These are phyloP conservation scores for Annona cherimola DNA, from an alignment of 164 flowering plant genomes.

Conservation along the genomic window DNA sequence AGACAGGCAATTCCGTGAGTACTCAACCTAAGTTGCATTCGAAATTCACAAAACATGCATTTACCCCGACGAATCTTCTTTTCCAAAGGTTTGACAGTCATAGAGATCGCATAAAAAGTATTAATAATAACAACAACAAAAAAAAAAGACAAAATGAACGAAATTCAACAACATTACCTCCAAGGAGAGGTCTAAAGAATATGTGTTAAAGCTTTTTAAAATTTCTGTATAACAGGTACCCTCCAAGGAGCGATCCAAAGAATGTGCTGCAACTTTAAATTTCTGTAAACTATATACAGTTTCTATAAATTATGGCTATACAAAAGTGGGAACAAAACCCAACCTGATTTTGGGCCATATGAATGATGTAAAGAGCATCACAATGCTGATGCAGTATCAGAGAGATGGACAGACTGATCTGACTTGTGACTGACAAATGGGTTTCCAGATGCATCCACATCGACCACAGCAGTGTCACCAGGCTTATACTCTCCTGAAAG, in stretches of 20 bases:
- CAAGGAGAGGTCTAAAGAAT: too few relatives aligned
- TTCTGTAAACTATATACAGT: background rate
- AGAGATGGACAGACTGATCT: conserved; percentile 26
- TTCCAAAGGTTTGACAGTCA: too few relatives aligned
- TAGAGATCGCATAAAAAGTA: too few relatives aligned
- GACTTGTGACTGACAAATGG: conserved; percentile 42
- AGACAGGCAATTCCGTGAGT: too few relatives aligned
- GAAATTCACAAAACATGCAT: too few relatives aligned
- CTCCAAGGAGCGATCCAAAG: background rate
- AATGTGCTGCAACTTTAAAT: background rate
- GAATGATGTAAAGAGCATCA: conserved; percentile 1
- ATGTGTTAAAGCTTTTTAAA: too few relatives aligned
- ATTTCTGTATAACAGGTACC: too few relatives aligned
- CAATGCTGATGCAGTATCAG: conserved; percentile 35
- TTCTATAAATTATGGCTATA: conserved; percentile 12
- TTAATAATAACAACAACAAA: too few relatives aligned
- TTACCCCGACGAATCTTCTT: too few relatives aligned
- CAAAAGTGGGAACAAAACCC: conserved; percentile 1
- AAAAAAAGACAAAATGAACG: too few relatives aligned
- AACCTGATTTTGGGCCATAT: background rate
- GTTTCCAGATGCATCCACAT: conserved; percentile 64
- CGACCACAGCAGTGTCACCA: conserved; percentile 62
- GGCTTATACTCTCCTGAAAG: conserved; percentile 56
- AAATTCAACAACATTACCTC: too few relatives aligned
- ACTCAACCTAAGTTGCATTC: too few relatives aligned